Base-by-base conservation (phyloP, 768 basidiomycete genomes). In the Suillus hirtellus region DNA sequence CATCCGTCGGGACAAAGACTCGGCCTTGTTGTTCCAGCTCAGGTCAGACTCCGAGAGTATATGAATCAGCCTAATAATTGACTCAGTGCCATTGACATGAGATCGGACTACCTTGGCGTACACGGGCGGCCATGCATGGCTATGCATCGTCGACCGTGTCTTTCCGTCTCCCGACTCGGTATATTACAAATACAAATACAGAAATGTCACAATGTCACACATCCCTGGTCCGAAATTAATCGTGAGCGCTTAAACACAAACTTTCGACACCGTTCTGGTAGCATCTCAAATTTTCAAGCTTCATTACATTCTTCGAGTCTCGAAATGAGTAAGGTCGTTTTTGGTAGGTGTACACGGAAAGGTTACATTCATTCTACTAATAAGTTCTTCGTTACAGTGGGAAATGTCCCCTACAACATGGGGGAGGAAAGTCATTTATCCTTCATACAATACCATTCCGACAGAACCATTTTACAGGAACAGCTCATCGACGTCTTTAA, bases 361-460 rank as follows among this genome's bases (percentile, higher is more conserved):
- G 27, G 4, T 56, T n/a, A 38, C 3, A 9, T 15, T n/a, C 1
- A 31, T 21, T 63, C 21, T 11, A 24, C 47, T 38, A 19, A 58
- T 44, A 9, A 53, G 38, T 58, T 60, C 61, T 44, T 40, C 61
- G 14, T 31, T 37, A 49, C 66, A 90, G 92, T 94, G 55, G 92
- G 92, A 63, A 94, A 94, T 83, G 92, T 94, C 9, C 92, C 92
- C 27, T 94, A 94, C 77, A 93, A 89, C 70, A 93, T 93, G 89
- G 88, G 86, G 49, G 92, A 94, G 80, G 85, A 75, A 73, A 47
- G 82, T 60, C 43, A 2, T 54, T 64, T 42, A 27, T 59, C 27
- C 3, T 15, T 24, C 52, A 37, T 60, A 59, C 59, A 40, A 60
- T 71, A 55, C 72, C 24, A 38, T 11, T 21, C 47, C 59, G 24